Evolutionary conservation across 2,329 filamentous ascomycete species (phyloP).

Genomic region (Malbranchea zuffiana): DNA sequence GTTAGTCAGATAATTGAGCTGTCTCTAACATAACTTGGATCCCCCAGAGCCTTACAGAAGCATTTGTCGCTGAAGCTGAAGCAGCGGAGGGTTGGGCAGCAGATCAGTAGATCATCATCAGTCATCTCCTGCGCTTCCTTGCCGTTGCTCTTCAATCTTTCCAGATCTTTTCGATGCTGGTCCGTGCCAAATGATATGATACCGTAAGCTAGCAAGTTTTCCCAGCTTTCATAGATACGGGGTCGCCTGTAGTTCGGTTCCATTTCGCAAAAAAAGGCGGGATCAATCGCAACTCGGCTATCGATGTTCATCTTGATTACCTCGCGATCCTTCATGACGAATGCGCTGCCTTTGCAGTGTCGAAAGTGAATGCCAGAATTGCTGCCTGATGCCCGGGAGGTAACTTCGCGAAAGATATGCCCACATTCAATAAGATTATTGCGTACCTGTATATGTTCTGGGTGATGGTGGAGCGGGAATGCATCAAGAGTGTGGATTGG

Average conservation of each 20-base stretch:
- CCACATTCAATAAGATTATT: conserved; percentile 20
- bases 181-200: conserved; percentile 12
- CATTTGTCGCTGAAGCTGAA: conserved; percentile 19
- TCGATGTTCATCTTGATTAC: conserved; percentile 17
- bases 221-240: conserved; percentile 12
- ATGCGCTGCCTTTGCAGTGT: conserved; percentile 25
- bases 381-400: conserved; percentile 9
- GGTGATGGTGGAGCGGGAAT: conserved; percentile 25
- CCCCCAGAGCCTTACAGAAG: conserved; percentile 15
- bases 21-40: background rate
- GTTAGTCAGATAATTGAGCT: conserved; percentile 3
- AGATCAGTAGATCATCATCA: conserved; percentile 16
- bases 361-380: conserved; percentile 13
- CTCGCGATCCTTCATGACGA: conserved; percentile 23
- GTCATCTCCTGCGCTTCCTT: conserved; percentile 9
- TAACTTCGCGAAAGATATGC: conserved; percentile 22
- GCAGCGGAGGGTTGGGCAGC: conserved; percentile 16
- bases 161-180: conserved; percentile 10
- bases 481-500: conserved; percentile 23
- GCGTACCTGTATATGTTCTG: conserved; percentile 15
- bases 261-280: conserved; percentile 19
- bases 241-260: conserved; percentile 18
- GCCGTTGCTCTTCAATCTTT: conserved; percentile 10
- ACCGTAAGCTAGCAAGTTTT: conserved; percentile 7
- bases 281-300: conserved; percentile 17